Conservation (phyloP, 169 alveolate genomes). For the Perkinsus chesapeaki region DNA sequence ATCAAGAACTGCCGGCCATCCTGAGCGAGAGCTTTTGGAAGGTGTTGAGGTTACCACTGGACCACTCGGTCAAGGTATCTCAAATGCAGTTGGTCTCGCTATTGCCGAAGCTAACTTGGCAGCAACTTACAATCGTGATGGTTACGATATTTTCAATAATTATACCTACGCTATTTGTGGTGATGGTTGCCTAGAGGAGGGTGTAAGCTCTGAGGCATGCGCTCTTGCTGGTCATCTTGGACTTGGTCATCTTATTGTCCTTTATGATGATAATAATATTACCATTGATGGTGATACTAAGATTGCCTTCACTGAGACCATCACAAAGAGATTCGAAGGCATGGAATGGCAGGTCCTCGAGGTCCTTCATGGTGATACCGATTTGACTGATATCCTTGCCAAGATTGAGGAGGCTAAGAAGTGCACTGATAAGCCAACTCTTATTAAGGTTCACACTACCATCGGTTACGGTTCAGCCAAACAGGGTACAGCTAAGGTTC, state of each 20-base stretch:
- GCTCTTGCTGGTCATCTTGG: slow-evolving; percentile 47
- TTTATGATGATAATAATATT: slow-evolving; percentile 50
- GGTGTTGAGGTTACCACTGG: slow-evolving; percentile 54
- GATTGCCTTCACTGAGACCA: slow-evolving; percentile 35
- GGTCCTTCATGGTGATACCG: slow-evolving; percentile 42
- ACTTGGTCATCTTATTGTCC: slow-evolving; percentile 30
- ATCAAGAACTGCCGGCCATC: slow-evolving; percentile 43
- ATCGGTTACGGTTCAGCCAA: slow-evolving; percentile 49
- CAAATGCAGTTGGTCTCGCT: slow-evolving; percentile 42
- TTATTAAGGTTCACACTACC: slow-evolving; percentile 42
- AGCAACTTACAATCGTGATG: slow-evolving; percentile 37
- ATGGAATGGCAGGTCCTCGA: slow-evolving; percentile 46
- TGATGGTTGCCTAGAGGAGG: slow-evolving; percentile 49
- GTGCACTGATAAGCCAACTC: slow-evolving; percentile 37
- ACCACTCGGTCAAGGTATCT: slow-evolving; percentile 49
- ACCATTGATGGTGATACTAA: slow-evolving; percentile 48
- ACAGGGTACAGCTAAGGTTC: slow-evolving; percentile 36
- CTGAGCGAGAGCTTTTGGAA: slow-evolving; percentile 30
- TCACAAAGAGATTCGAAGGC: slow-evolving; percentile 38
- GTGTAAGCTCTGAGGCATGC: slow-evolving; percentile 39
- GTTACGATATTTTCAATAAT: slow-evolving; percentile 30
- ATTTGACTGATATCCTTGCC: slow-evolving; percentile 23
- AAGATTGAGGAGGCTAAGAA: slow-evolving; percentile 33
- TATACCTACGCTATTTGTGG: slow-evolving; percentile 40
- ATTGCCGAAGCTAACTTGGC: slow-evolving; percentile 35